Percentiles rank a stretch among this genome's conserved stretches.
Conservation (phyloP, 805 yeast genomes). For the Yarrowia keelungensis region DNA sequence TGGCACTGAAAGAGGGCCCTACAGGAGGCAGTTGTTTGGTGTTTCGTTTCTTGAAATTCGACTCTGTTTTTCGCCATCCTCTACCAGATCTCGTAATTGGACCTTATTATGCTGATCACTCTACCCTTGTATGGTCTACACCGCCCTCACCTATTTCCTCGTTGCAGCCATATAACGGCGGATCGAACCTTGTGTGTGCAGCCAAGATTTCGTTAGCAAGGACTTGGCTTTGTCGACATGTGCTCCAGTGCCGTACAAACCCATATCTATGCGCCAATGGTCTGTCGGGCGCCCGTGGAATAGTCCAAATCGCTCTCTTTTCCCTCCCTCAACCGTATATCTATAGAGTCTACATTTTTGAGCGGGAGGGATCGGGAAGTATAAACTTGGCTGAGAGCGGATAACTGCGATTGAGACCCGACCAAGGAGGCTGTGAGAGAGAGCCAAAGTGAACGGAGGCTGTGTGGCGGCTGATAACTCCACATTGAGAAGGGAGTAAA, state of each 20-base stretch:
- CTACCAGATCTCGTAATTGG: no score
- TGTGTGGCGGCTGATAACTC: no score
- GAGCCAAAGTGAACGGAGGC: no score
- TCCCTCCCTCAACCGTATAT: neutral
- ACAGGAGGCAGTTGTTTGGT: no score
- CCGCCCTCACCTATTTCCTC: neutral
- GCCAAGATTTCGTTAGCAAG: constrained; percentile 10
- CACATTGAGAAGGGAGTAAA: no score
- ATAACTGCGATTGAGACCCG: neutral
- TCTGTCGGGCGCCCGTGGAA: neutral
- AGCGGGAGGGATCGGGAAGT: constrained; percentile 24
- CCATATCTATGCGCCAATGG: neutral
- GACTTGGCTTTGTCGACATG: neutral
- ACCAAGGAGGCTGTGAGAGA: constrained; percentile 2
- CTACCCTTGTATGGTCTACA: no score
- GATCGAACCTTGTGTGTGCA: constrained; percentile 8
- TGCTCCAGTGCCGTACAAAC: no score
- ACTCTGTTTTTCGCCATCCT: no score
- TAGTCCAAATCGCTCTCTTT: no score
- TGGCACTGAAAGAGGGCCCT: no score
- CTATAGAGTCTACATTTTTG: neutral
- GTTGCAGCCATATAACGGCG: constrained; percentile 16
- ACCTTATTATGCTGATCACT: no score
- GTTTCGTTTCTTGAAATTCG: no score
- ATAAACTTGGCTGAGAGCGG: constrained; percentile 14